Evolutionary conservation across 2,329 filamentous ascomycete species (phyloP), one percentile per base, ranked within the genome.

Genomic region (Diaporthe sp.): DNA sequence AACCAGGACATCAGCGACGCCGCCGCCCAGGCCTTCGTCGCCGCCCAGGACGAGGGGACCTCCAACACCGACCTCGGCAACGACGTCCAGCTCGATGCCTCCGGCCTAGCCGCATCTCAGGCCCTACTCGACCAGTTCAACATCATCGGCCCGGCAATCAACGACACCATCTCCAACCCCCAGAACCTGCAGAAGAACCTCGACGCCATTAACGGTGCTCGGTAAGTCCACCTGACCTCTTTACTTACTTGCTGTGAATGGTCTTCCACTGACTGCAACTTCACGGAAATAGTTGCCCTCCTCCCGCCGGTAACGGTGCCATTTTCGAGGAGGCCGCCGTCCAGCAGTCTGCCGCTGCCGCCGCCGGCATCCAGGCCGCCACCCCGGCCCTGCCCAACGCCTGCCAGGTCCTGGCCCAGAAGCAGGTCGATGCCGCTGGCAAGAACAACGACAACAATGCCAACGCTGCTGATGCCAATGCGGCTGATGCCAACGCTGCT

Each of bases 151-250:
- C 72, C 72, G 0, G 72, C 72, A 3, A 74, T 74, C 72, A 60
- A 70, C 51, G 72, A 74, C 17, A 74, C 72, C 51, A 49, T 74
- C 63, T 17, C 39, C 53, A 74, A 70, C 63, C 72, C 72, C 22
- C 61, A 74, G 63, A 74, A 74, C 39, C 63, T 74, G 7, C 51
- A 58, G 61, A 60, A 74, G 63, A 74, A 74, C 53, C 63, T 74
- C 20, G 63, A 70, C n/a, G 72, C 72, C 39, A 74, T 74, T 53
- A 74, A 74, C n/a, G 72, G 61, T 53, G 72, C 72, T 74, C 72
- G 72, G 72, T 74, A 74, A 28, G 72, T n/a, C 15, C 20, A 12
- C 22, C 55, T 31, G 7, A 17, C 37, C 2, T 20, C 25, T 47
- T 25, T 31, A 4, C 31, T 20, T 15, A 31, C 4, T 61, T 51